These are phyloP conservation scores for Digitaria exilis DNA, from an alignment of 202 grass and related monocot genomes.

Conservation along the genomic window DNA sequence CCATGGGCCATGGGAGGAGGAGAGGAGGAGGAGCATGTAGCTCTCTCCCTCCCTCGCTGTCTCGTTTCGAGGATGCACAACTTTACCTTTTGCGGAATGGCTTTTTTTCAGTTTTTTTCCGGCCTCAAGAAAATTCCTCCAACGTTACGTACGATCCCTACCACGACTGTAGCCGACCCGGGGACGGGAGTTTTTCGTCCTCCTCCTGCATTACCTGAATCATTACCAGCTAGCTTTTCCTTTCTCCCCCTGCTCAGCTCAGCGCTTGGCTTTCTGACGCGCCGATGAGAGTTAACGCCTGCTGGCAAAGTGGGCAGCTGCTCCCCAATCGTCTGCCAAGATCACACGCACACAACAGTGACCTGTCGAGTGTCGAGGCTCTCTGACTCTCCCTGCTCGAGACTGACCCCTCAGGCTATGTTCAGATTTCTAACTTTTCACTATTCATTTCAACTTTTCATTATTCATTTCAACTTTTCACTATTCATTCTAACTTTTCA, in stretches of 20 bases:
- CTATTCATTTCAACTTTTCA: too few relatives aligned
- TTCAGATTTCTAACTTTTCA: too few relatives aligned
- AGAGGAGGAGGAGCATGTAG: background rate
- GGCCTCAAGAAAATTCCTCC: background rate
- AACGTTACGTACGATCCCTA: too few relatives aligned
- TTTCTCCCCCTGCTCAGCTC: background rate
- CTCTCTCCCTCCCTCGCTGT: background rate
- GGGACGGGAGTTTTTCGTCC: too few relatives aligned
- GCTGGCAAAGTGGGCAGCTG: background rate
- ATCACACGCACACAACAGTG: background rate
- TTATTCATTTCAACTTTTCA: too few relatives aligned
- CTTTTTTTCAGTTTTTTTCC: constrained; percentile 36
- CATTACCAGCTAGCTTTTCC: constrained; percentile 31
- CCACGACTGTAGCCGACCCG: constrained; percentile 4
- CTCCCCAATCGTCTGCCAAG: constrained; percentile 15
- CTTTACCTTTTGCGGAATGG: constrained; percentile 51
- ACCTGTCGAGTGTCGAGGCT: background rate
- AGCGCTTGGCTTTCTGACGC: constrained; percentile 30
- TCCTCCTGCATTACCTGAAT: constrained; percentile 47
- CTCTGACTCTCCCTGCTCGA: background rate
- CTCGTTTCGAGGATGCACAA: constrained; percentile 54
- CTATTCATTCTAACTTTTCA: too few relatives aligned
- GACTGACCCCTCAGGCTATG: too few relatives aligned
- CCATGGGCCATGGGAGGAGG: background rate
- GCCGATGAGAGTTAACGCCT: constrained; percentile 21